These are phyloP conservation scores for Agroathelia rolfsii DNA, from an alignment of 1,284 basidiomycete species.

Conservation along the genomic window DNA sequence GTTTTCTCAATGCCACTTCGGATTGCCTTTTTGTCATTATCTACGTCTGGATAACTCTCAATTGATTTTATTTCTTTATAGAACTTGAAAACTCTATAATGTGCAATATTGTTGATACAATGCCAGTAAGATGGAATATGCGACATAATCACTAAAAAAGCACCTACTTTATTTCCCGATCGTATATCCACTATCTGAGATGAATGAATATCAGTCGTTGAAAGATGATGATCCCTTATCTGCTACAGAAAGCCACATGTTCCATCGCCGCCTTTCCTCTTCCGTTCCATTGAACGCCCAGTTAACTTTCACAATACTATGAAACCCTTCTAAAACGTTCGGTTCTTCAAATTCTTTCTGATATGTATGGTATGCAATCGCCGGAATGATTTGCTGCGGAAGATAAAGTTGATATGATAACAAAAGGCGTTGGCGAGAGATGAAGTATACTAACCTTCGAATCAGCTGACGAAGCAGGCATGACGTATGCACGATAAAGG, in stretches of 20 bases:
- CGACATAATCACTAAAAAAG: no score
- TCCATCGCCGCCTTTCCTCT: constrained; percentile 64
- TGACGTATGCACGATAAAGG: constrained; percentile 65
- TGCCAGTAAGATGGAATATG: no score
- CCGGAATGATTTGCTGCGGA: constrained; percentile 24
- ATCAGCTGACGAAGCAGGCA: constrained; percentile 32
- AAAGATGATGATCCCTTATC: no score
- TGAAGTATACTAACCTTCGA: constrained; percentile 24
- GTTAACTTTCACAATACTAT: constrained; percentile 65
- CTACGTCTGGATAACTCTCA: no score
- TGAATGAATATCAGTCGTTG: no score
- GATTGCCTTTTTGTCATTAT: no score
- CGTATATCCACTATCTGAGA: no score
- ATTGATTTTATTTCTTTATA: no score
- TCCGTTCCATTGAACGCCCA: constrained; percentile 73
- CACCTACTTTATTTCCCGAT: no score
- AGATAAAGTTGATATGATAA: constrained; percentile 5
- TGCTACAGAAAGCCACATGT: constrained; percentile 76
- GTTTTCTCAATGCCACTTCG: no score
- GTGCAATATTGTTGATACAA: no score
- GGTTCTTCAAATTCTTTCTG: constrained; percentile 58
- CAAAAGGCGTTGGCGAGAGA: constrained; percentile 5
- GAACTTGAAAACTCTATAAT: no score
- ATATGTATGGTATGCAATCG: constrained; percentile 51
- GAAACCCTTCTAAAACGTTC: constrained; percentile 56